phyloP scores from a whole-genome alignment of 768 basidiomycete genomes.

The Pleurotus tuber-regium region DNA sequence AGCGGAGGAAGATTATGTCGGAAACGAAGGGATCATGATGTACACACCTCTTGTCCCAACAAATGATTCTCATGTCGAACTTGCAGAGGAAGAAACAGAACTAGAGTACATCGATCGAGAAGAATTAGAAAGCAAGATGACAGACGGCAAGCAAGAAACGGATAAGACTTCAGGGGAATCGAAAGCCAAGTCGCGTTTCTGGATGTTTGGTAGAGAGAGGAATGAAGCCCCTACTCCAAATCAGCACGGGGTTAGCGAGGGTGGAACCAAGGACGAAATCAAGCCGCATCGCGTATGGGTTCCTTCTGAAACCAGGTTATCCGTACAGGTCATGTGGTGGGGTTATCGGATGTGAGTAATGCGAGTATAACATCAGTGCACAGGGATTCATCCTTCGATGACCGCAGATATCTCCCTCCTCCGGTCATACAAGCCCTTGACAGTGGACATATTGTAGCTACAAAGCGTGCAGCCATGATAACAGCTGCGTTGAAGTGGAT shows the following conservation, averaged over 20 bases:
- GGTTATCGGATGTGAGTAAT: conserved; percentile 59
- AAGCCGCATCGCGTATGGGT: conserved; percentile 47
- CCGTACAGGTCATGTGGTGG: conserved; percentile 77
- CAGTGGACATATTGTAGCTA: conserved; percentile 61
- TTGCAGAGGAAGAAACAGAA: conserved; percentile 60
- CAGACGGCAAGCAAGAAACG: conserved; percentile 18
- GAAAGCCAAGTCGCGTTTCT: conserved; percentile 13
- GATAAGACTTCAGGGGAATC: conserved; percentile 13
- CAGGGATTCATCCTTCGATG: not conserved
- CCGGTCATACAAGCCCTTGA: conserved; percentile 66
- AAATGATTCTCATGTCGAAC: conserved; percentile 59
- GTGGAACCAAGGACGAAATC: conserved; percentile 18
- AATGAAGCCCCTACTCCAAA: conserved; percentile 6
- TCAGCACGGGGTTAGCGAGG: not conserved
- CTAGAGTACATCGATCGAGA: conserved; percentile 2
- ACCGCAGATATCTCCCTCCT: conserved; percentile 69
- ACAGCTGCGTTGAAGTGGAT: conserved; percentile 74
- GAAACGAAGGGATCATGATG: conserved; percentile 65
- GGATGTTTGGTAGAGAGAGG: conserved; percentile 10
- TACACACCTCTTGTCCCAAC: conserved; percentile 68
- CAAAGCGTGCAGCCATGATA: conserved; percentile 72
- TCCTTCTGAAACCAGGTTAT: conserved; percentile 72
- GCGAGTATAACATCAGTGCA: not conserved
- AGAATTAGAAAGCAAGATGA: conserved; percentile 30
- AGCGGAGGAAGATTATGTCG: conserved; percentile 36